phyloP scores from a whole-genome alignment of 257 asterid genomes.

The Fraxinus anomala region DNA sequence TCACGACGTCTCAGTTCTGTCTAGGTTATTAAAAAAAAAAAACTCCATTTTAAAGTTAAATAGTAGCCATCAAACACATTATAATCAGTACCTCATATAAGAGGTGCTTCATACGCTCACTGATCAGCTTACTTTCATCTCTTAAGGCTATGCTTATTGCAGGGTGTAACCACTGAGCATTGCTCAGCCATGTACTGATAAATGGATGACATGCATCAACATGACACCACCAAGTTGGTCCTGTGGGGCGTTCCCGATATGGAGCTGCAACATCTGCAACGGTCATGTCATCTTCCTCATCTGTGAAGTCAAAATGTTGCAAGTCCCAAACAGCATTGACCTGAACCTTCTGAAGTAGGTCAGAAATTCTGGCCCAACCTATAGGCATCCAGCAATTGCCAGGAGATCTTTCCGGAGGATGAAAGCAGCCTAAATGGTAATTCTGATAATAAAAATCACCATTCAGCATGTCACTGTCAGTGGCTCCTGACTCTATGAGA shows the following conservation, averaged over 20 bases:
- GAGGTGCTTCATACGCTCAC: constrained; percentile 57
- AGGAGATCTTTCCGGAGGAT: constrained; percentile 31
- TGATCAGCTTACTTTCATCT: constrained; percentile 52
- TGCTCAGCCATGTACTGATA: constrained; percentile 40
- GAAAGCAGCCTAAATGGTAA: constrained; percentile 28
- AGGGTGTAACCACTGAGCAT: constrained; percentile 53
- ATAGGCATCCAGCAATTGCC: constrained; percentile 51
- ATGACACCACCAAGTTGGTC: constrained; percentile 62
- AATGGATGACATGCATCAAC: constrained; percentile 40
- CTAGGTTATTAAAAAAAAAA: background rate
- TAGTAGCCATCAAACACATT: background rate
- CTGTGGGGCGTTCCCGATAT: constrained; percentile 46
- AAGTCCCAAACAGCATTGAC: constrained; percentile 42
- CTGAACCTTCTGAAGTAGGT: constrained; percentile 39
- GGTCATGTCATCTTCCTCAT: constrained; percentile 42
- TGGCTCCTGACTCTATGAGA: constrained; percentile 20
- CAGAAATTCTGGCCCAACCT: constrained; percentile 50
- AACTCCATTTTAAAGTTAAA: background rate
- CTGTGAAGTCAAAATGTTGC: constrained; percentile 31
- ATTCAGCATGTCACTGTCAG: constrained; percentile 20
- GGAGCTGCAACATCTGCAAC: constrained; percentile 57
- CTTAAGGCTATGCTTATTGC: constrained; percentile 48
- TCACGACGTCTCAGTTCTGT: background rate
- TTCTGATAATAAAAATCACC: constrained; percentile 19
- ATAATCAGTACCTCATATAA: constrained; percentile 43